Evolutionary conservation across 352 stramenopile species (phyloP), one percentile per base, ranked within the genome.

Genomic region (Phytophthora idaei): DNA sequence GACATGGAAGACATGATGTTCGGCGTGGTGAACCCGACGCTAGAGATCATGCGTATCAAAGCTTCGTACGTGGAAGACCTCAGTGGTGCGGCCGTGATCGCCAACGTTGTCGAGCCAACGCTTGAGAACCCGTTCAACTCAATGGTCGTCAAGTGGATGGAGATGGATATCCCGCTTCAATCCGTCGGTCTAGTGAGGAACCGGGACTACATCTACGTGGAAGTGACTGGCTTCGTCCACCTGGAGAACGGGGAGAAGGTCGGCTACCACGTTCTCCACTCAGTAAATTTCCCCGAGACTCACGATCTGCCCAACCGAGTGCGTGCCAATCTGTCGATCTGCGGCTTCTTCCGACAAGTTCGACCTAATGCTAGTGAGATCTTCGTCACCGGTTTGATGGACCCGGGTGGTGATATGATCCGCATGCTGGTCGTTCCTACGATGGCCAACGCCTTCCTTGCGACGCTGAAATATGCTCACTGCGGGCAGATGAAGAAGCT

Each of bases 1-100:
- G 59, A 53, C 17, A 73, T 78, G 39, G 28, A 70, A 5, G 76
- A 75, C 47, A 64, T 82, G 41, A 74, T 87, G 61, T 78, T 79
- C 29, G 79, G 79, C n/a, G 57, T 81, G 5, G 67, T 85, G n/a
- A 85, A 77, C 46, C 57, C 73, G 14, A 84, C 76, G 25, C 67
- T 79, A 17, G 79, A 85, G 56, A 48, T 67, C 1, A 85, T 88
- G 79, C 76, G 73, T 25, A 62, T 88, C 46, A 80, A 85, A 60
- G 73, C 74, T 36, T 78, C 71, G 15, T 74, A 81, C 53, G 70
- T 77, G 3, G 54, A 80, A n/a, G 78, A 87, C 47, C 69, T 88
- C 50, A 76, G 73, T 29, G 79, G 78, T 50, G 73, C 68, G 25
- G 76, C 76, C 2, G 74, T 91, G 34, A 69, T 91, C 45, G 80